Evolutionary conservation across 129 eudicot species (phyloP).

Genomic region (Rutidosis leptorrhynchoides): DNA sequence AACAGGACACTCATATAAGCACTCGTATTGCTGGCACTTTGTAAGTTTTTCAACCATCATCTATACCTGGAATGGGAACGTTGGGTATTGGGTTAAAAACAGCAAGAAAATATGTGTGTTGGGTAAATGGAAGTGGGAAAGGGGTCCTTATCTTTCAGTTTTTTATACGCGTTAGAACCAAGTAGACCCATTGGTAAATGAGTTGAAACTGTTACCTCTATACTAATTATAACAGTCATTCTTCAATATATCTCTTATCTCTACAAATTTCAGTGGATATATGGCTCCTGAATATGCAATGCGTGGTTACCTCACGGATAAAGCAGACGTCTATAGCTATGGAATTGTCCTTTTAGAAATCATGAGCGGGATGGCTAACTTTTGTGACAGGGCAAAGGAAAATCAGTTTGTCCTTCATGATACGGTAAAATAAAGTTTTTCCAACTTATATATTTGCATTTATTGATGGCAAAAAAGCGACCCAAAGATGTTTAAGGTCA

Average conservation of each 20-base stretch:
- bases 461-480: not conserved
- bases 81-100: not conserved
- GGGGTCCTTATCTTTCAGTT: too few relatives aligned
- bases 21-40: slow-evolving; percentile 77
- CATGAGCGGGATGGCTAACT: slow-evolving; percentile 56
- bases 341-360: slow-evolving; percentile 63
- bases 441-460: not conserved
- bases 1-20: slow-evolving; percentile 78
- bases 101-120: too few relatives aligned
- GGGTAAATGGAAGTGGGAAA: too few relatives aligned
- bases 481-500: not conserved
- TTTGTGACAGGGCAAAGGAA: slow-evolving; percentile 36
- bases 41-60: slow-evolving; percentile 42
- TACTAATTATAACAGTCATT: too few relatives aligned
- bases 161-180: too few relatives aligned
- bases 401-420: slow-evolving; percentile 55
- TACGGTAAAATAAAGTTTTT: slow-evolving; percentile 43
- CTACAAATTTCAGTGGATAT: slow-evolving; percentile 51
- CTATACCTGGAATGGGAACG: not conserved
- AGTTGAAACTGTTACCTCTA: not conserved
- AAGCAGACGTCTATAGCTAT: slow-evolving; percentile 80
- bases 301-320: slow-evolving; percentile 68
- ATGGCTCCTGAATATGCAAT: slow-evolving; percentile 89
- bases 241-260: slow-evolving; percentile 1
- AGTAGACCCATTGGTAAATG: not conserved